These are phyloP conservation scores for Coemansia sp. DNA, from an alignment of 192 early-diverging fungal genomes.

Conservation along the genomic window DNA sequence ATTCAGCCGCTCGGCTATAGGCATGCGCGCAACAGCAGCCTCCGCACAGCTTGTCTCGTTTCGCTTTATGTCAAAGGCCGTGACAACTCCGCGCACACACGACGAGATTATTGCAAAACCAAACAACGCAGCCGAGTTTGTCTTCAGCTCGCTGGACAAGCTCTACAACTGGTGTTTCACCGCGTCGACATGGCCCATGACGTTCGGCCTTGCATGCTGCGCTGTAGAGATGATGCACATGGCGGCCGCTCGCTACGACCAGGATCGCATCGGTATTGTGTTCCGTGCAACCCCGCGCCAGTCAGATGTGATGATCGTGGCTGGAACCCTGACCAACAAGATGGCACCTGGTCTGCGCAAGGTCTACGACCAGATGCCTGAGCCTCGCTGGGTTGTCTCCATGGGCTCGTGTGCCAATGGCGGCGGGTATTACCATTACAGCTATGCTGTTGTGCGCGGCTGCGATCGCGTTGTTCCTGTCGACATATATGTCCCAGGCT, in stretches of 20 bases:
- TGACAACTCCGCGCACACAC: slow-evolving; percentile 47
- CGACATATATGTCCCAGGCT: slow-evolving; percentile 96
- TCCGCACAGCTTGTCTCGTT: slow-evolving; percentile 1
- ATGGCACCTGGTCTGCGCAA: slow-evolving; percentile 90
- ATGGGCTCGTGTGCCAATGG: slow-evolving; percentile 98
- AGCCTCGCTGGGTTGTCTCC: slow-evolving; percentile 98
- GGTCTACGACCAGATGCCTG: slow-evolving; percentile 85
- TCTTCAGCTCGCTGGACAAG: slow-evolving; percentile 87
- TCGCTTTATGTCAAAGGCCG: slow-evolving; percentile 40
- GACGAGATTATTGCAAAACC: slow-evolving; percentile 53
- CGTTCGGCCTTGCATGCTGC: slow-evolving; percentile 92
- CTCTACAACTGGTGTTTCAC: slow-evolving; percentile 93
- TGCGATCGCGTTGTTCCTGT: slow-evolving; percentile 96
- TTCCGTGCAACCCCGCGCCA: slow-evolving; percentile 97
- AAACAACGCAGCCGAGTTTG: slow-evolving; percentile 64
- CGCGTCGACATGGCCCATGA: slow-evolving; percentile 89
- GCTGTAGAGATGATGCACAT: slow-evolving; percentile 99
- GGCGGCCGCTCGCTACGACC: slow-evolving; percentile 94
- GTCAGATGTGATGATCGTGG: slow-evolving; percentile 99
- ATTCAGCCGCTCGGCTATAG: slow-evolving; percentile 18
- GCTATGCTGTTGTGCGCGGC: slow-evolving; percentile 92
- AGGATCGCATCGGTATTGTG: slow-evolving; percentile 96
- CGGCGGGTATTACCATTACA: slow-evolving; percentile 99
- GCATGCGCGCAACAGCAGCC: neutral
- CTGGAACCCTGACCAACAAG: slow-evolving; percentile 98